A percentile compares a stretch with the other conserved stretches of the same genome.
phyloP scores from a whole-genome alignment of 257 asterid genomes.

The Jacaranda copaia region DNA sequence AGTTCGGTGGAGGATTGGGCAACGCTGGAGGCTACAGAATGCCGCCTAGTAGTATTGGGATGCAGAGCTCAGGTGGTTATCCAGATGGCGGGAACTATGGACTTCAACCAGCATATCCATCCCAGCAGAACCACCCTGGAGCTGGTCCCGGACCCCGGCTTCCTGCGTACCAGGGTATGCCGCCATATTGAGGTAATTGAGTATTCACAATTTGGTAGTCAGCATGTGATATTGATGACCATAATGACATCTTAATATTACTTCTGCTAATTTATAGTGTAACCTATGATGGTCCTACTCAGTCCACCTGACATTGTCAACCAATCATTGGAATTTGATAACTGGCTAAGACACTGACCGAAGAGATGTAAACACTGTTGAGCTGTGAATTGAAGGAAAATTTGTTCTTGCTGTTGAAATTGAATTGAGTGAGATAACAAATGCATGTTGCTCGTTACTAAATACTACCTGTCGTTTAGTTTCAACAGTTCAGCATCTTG shows the following conservation, averaged over 20 bases:
- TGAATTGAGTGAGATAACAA: background rate
- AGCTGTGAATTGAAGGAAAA: background rate
- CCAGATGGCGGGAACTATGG: constrained; percentile 79
- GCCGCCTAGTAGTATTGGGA: constrained; percentile 68
- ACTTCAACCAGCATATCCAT: constrained; percentile 51
- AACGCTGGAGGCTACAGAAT: constrained; percentile 68
- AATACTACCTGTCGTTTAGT: background rate
- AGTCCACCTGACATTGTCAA: background rate
- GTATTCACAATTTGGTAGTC: background rate
- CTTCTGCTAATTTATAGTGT: background rate
- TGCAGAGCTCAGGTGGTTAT: constrained; percentile 76
- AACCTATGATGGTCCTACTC: background rate
- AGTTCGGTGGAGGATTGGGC: constrained; percentile 59
- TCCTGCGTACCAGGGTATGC: constrained; percentile 89
- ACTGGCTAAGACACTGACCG: background rate
- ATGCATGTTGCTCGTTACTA: background rate
- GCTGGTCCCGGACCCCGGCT: constrained; percentile 76
- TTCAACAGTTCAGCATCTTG: background rate
- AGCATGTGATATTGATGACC: too few species aligned
- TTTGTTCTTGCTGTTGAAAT: background rate
- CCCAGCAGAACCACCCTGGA: constrained; percentile 68
- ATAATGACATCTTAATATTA: background rate
- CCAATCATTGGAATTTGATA: background rate
- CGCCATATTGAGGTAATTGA: constrained; percentile 84
- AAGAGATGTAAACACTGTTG: background rate